Base-by-base conservation (phyloP, 2,329 filamentous ascomycete species). In the Onygenales sp. region DNA sequence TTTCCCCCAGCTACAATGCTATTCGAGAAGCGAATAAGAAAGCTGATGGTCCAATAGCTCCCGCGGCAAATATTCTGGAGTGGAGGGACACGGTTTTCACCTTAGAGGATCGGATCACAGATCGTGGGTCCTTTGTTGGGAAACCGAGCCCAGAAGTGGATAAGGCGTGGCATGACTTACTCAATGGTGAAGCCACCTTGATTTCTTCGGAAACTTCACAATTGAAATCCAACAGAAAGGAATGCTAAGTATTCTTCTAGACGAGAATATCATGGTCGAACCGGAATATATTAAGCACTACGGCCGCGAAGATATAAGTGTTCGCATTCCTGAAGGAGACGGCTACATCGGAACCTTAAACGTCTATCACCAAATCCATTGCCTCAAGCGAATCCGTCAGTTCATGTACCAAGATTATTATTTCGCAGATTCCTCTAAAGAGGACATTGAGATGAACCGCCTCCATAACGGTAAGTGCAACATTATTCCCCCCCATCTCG, bases 341-440 rank as follows among this genome's bases (percentile, higher is more conserved):
- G 45, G 45, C 45, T 48, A 48, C 34, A 48, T 48, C 14, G 45
- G 45, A 14, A 48, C 45, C 33, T 34, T 53, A 10, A 49, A 49
- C 32, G 45, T 53, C 13, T 53, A 49, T 43, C 45, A 49, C 31
- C 33, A 53, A 37, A 21, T 53, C n/a, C 52, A 49, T 39, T 53
- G 52, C 37, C 37, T 53, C n/a, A 49, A 53, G n/a, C 44, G 44
- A 14, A 53, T 53, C 31, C 52, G 45, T 21, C 46, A 53, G 45
- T 53, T 33, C 27, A 49, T 53, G 36, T 43, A 53, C 31, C 52
- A 45, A 3, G 39, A 53, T 13, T 42, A 53, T 34, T 53, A 42
- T 37, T 53, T 53, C 45, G 7, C 33, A n/a, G 45, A 17, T 11
- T 48, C 39, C 10, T 47, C 52, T 42, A 32, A 48, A 32, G 40